Conservation (phyloP, 495 filamentous ascomycete species). For the Daldinia grandis region DNA sequence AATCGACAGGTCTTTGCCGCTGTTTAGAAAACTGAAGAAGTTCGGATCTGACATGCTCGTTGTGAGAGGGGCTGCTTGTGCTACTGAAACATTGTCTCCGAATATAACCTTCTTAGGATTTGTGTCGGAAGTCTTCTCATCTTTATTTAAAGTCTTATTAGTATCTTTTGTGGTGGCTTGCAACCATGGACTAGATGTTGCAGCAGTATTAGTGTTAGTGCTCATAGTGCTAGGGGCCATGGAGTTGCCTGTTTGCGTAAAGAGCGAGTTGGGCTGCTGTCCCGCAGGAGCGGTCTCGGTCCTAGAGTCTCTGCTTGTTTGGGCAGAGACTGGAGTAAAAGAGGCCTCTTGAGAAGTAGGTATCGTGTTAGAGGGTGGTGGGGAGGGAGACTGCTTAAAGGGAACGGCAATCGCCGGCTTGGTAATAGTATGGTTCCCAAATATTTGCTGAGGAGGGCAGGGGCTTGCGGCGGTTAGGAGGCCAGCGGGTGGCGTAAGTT, state of each 20-base stretch:
- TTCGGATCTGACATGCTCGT: neutral
- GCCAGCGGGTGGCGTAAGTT: neutral
- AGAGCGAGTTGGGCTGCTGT: conserved; percentile 1
- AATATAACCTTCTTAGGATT: conserved; percentile 17
- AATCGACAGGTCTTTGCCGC: conserved; percentile 11
- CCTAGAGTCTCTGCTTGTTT: neutral
- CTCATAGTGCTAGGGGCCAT: neutral
- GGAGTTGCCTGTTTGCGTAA: conserved; percentile 1
- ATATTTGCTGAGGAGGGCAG: neutral
- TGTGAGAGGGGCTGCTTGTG: neutral
- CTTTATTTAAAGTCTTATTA: neutral
- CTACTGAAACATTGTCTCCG: neutral
- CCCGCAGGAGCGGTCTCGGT: neutral
- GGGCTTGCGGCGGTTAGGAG: neutral
- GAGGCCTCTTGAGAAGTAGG: conserved; percentile 1
- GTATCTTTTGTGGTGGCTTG: neutral
- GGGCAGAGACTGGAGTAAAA: neutral
- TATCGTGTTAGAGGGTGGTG: neutral
- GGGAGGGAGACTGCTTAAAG: neutral
- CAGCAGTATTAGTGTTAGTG: neutral
- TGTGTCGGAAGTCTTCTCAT: neutral
- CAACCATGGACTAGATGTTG: neutral
- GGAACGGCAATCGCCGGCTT: neutral
- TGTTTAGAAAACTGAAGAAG: conserved; percentile 4
- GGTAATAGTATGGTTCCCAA: conserved; percentile 15